Base-by-base conservation (phyloP, 768 basidiomycete species). In the Sporobolomyces phaffii region DNA sequence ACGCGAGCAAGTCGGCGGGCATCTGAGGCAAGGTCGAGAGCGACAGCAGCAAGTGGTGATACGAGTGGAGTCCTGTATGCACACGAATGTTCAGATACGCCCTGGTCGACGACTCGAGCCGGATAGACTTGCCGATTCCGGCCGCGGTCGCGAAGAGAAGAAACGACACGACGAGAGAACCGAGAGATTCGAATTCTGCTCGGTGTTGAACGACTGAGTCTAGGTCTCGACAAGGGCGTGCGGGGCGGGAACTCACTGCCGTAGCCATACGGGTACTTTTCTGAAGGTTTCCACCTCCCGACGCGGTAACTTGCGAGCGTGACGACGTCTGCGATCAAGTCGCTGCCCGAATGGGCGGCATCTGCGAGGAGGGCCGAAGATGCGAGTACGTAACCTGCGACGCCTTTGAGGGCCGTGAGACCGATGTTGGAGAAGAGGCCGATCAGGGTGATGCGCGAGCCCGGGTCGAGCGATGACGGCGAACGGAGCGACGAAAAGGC, bases 361-460 rank as follows among this genome's bases (percentile, higher is more conserved):
- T 97, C 94, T 5, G 94, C 94, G 20, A 98, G 81, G 47, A 98
- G 80, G 0, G 90, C 86, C 11, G 91, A 91, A 9, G 89, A 91
- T 73, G 97, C 91, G 83, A 82, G 78, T 75, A 84, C 86, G 84
- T 87, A 88, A 26, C 92, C 96, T 43, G 94, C 93, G 15, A 82
- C 74, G 43, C 91, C 94, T 77, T 99, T 99, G 34, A 86, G 81
- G 20, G 80, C 80, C 0, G 93, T 96, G 69, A 99, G 79, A 9
- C 81, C 84, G 38, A 98, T 80, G 74, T 98, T 98, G 57, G 87
- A 81, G 59, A 85, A 82, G 38, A 98, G 80, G 1, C 96, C 94
- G 68, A 91, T 78, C 59, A 94, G 82, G 9, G 91, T 94, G 74
- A 94, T 88, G 62, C 83, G 83, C 68, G 85, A 88, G 28, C 92